phyloP scores from a whole-genome alignment of 2,329 filamentous ascomycete species.

The Colletotrichum spaethianum region DNA sequence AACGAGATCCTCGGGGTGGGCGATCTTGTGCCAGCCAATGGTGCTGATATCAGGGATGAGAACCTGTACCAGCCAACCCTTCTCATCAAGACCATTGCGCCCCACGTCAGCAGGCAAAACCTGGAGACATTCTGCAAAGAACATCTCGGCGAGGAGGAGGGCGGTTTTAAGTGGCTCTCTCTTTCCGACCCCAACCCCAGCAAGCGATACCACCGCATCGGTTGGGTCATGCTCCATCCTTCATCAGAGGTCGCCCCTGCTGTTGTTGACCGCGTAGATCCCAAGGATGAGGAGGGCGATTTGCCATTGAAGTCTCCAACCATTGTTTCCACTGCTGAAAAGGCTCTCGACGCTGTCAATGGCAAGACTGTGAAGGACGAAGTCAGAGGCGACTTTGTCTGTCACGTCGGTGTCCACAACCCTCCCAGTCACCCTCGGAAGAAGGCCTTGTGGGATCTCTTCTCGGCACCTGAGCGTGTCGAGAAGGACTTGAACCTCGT shows the following conservation, averaged over 20 bases:
- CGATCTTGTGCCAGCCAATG: conserved; percentile 86
- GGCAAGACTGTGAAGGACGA: conserved; percentile 98
- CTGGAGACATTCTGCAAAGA: conserved; percentile 96
- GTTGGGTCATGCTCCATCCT: conserved; percentile 97
- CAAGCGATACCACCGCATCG: conserved; percentile 97
- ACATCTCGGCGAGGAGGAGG: conserved; percentile 90
- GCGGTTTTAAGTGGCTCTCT: conserved; percentile 95
- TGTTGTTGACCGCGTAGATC: conserved; percentile 79
- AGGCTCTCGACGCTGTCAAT: conserved; percentile 93
- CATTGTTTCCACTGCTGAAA: conserved; percentile 78
- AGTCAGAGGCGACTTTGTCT: conserved; percentile 94
- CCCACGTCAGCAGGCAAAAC: conserved; percentile 93
- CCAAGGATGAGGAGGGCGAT: conserved; percentile 77
- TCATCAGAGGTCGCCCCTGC: conserved; percentile 72
- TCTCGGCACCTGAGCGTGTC: conserved; percentile 93
- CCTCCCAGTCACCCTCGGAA: conserved; percentile 89
- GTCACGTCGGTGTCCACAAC: conserved; percentile 96
- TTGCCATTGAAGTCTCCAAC: conserved; percentile 67
- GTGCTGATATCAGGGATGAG: conserved; percentile 91
- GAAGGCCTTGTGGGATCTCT: conserved; percentile 97
- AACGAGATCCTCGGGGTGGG: conserved; percentile 95
- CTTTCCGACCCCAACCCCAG: conserved; percentile 96
- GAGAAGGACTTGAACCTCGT: conserved; percentile 91
- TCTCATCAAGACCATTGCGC: conserved; percentile 97
- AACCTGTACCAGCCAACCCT: conserved; percentile 90